These are phyloP conservation scores for Chenopodium formosanum DNA, from an alignment of 148 eudicot genomes.

Conservation along the genomic window DNA sequence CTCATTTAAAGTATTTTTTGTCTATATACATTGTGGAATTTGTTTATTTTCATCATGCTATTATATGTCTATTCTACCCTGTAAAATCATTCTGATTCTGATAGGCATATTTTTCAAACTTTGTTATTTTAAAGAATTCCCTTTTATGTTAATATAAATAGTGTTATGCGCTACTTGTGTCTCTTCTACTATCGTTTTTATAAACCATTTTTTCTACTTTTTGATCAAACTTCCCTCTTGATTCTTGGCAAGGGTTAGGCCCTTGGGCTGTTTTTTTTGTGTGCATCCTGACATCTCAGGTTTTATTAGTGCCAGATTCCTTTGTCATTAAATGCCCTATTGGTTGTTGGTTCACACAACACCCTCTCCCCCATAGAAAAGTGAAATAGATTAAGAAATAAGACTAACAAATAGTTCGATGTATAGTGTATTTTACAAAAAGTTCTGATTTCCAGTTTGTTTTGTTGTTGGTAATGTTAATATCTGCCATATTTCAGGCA, in stretches of 20 bases:
- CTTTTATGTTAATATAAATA: too few relatives aligned
- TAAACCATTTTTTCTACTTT: too few relatives aligned
- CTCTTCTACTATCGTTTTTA: too few relatives aligned
- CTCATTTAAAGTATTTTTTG: too few relatives aligned
- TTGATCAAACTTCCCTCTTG: background rate
- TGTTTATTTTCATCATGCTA: background rate
- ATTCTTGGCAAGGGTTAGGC: background rate
- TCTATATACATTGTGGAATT: background rate
- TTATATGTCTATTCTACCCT: background rate
- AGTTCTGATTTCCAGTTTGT: too few relatives aligned
- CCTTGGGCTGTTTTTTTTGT: background rate
- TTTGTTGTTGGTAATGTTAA: constrained; percentile 1
- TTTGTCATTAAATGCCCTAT: background rate
- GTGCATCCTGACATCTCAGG: background rate
- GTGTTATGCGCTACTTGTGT: too few relatives aligned
- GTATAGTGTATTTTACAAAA: background rate
- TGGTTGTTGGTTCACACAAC: background rate
- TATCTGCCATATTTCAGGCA: constrained; percentile 48
- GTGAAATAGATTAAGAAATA: background rate
- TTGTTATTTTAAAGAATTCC: too few relatives aligned
- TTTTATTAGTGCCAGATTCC: background rate
- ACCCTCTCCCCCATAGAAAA: background rate
- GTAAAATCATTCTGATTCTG: too few relatives aligned
- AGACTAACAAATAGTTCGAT: background rate
- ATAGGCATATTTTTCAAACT: too few relatives aligned